Percentiles rank a stretch among this genome's conserved stretches.
Evolutionary conservation across 1,139 yeast genomes (phyloP).

Genomic region (Arxiozyma telluris): DNA sequence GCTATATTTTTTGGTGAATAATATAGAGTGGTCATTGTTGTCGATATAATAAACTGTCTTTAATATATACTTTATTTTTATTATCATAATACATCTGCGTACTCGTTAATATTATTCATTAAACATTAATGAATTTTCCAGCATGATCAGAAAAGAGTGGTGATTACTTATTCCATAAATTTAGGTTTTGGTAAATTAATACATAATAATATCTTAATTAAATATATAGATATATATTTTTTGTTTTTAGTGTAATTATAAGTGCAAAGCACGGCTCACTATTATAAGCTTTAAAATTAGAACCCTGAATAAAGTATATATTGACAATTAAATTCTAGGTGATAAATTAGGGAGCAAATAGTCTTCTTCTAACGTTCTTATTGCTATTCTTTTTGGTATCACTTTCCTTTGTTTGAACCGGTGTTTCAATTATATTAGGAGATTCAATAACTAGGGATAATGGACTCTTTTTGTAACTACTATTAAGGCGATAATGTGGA

Average conservation of each 20-base stretch:
- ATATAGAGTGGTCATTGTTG: neutral
- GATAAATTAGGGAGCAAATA: constrained; percentile 27
- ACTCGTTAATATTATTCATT: neutral
- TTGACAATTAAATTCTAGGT: too few relatives aligned
- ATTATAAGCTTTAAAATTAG: too few relatives aligned
- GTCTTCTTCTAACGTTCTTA: constrained; percentile 29
- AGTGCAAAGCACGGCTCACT: too few relatives aligned
- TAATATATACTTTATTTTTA: too few relatives aligned
- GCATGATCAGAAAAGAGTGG: too few relatives aligned
- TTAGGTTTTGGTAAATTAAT: neutral
- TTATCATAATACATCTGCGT: neutral
- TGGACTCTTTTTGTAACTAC: neutral
- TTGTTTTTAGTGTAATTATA: too few relatives aligned
- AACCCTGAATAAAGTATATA: neutral
- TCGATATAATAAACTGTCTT: neutral
- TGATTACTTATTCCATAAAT: neutral
- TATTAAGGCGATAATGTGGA: neutral
- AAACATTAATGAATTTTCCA: too few relatives aligned
- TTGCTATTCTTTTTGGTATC: neutral
- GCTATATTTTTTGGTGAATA: constrained; percentile 76
- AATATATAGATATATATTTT: too few relatives aligned
- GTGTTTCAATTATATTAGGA: constrained; percentile 1
- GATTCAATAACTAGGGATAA: neutral
- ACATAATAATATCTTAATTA: too few relatives aligned
- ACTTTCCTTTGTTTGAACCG: neutral